These are phyloP conservation scores for Rhizopogon parksii DNA, from an alignment of 1,284 basidiomycete species.

Conservation along the genomic window DNA sequence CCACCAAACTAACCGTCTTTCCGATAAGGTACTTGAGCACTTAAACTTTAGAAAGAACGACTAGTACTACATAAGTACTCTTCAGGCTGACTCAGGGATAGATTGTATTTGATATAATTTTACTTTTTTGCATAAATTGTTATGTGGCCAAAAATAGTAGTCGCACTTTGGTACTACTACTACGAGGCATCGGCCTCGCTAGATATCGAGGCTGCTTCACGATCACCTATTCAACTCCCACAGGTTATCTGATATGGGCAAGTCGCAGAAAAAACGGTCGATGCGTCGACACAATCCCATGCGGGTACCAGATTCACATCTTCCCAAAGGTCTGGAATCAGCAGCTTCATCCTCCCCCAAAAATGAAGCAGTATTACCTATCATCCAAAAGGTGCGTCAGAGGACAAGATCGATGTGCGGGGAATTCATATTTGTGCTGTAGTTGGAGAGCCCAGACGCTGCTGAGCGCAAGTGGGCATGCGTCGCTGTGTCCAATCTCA, in stretches of 20 bases:
- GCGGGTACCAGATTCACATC: conserved; percentile 84
- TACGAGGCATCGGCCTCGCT: no score
- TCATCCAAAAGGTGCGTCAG: conserved; percentile 71
- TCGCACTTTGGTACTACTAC: no score
- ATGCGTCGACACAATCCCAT: conserved; percentile 86
- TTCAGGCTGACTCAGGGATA: no score
- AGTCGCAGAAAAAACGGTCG: conserved; percentile 76
- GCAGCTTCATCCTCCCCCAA: conserved; percentile 68
- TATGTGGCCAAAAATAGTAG: no score
- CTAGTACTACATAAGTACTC: no score
- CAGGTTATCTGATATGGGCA: conserved; percentile 57
- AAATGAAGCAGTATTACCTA: conserved; percentile 72
- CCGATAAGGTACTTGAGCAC: no score
- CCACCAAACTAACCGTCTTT: no score
- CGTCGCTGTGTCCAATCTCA: conserved; percentile 84
- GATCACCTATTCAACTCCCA: not conserved
- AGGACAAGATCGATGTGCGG: conserved; percentile 3
- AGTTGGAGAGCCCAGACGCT: conserved; percentile 72
- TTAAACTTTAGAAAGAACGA: no score
- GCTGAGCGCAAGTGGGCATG: conserved; percentile 88
- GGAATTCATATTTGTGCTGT: not conserved
- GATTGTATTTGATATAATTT: no score
- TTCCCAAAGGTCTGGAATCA: conserved; percentile 70
- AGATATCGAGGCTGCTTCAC: no score
- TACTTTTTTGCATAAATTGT: no score